Evolutionary conservation across 495 filamentous ascomycete genomes (phyloP).

Genomic region (Neurospora sp.): DNA sequence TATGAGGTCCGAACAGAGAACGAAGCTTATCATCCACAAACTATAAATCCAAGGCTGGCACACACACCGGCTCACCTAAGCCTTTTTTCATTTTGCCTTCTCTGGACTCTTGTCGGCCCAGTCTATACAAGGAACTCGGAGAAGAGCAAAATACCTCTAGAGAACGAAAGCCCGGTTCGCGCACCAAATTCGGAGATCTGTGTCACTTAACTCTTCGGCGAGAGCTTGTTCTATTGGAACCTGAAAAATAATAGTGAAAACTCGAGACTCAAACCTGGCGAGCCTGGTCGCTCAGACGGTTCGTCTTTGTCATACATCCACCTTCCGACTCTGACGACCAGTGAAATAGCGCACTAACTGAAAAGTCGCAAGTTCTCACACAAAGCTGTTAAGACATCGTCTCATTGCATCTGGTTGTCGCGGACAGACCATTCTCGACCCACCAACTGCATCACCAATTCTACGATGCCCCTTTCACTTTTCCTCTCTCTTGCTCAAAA

Average conservation of each 20-base stretch:
- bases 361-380: rapidly evolving
- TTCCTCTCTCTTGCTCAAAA: neutral
- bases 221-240: neutral
- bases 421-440: neutral
- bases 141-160: neutral
- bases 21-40: neutral
- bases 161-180: neutral
- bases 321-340: neutral
- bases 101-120: neutral
- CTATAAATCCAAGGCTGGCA: neutral
- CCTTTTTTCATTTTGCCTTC: neutral
- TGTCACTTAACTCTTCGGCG: neutral
- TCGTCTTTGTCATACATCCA: neutral
- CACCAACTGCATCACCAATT: neutral
- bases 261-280: neutral
- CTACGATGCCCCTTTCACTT: neutral
- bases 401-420: no score
- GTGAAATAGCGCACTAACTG: neutral
- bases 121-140: neutral
- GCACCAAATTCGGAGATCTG: neutral
- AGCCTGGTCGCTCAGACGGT: no score
- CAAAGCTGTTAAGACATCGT: neutral
- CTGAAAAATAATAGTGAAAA: neutral
- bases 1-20: neutral
- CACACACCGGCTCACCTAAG: neutral